Conservation (phyloP, 305 asterid species). For the Fraxinus paxiana region DNA sequence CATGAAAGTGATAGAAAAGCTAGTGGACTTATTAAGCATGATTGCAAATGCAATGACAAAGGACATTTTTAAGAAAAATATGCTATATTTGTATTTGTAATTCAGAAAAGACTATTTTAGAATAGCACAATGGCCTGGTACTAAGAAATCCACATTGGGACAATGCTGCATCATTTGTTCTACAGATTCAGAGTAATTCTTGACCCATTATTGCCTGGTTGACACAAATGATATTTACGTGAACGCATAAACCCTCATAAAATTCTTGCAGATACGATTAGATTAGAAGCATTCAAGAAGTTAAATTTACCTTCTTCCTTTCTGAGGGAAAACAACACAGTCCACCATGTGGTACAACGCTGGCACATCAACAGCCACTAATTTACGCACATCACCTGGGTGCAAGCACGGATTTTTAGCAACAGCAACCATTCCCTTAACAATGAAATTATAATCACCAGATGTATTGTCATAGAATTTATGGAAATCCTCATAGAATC, state of each 20-base stretch:
- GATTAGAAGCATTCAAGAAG: background rate
- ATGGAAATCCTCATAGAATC: constrained; percentile 20
- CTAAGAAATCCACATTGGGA: background rate
- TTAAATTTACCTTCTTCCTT: constrained; percentile 35
- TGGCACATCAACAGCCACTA: constrained; percentile 39
- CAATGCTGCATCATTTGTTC: background rate
- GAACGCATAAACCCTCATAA: background rate
- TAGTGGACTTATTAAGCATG: background rate
- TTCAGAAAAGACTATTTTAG: background rate
- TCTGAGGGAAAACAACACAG: constrained; percentile 49
- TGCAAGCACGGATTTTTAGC: constrained; percentile 53
- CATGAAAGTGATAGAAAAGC: background rate
- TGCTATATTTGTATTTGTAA: background rate
- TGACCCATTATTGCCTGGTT: background rate
- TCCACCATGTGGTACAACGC: constrained; percentile 46
- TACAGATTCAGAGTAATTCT: background rate
- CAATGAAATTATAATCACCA: background rate
- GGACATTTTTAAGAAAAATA: background rate
- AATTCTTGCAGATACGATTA: background rate
- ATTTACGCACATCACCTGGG: constrained; percentile 50
- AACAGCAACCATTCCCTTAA: constrained; percentile 31
- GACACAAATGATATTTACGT: background rate
- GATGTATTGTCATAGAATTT: constrained; percentile 5
- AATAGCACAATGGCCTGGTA: background rate
- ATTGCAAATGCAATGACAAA: background rate